Evolutionary conservation across 1,284 basidiomycete genomes (phyloP), one percentile per base, ranked within the genome.

Genomic region (Garcileccinum viscosum): DNA sequence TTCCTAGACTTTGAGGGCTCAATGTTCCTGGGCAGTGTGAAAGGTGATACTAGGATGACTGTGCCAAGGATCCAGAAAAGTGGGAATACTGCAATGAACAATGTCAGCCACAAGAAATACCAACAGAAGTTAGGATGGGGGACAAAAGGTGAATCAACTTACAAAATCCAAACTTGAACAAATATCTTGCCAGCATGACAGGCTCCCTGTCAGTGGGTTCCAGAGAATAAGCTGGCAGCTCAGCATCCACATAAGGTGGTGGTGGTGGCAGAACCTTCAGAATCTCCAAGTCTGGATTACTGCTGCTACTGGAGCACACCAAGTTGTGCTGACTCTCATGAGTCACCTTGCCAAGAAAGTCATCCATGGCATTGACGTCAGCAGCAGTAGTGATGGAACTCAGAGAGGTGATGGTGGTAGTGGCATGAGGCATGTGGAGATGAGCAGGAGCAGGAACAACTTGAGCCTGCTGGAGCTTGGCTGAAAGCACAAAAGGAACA

Each of bases 41-140:
- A 76, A 12, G 85, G 84, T 7, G 80, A 84, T 35, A 83, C 65
- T 7, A 86, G 79, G 62, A 87, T 84, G 69, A 84, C 72, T 4
- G 82, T 78, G 37, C 86, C 86, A n/a, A 87, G 77, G 32, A 86
- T 71, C 86, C 86, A 88, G 66, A 86, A 83, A 42, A 82, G 84
- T 11, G 84, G 84, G 73, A 87, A 87, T 53, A 87, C 86, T 87
- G 60, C 4, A 35, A 71, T 33, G 32, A 32, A 56, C 17, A 11
- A n/a, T 19, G 14, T 50, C 14, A 50, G 24, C 47, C 24, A 5
- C 47, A 27, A 27, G 27, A 11, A 30, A 53, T 5, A 19, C 47
- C 17, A 47, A 47, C 14, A 12, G n/a, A 47, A 15, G 44, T 12
- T 9, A 22, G n/a, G n/a, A n/a, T n/a, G n/a, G n/a, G n/a, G n/a